Base-by-base conservation (phyloP, 768 basidiomycete genomes). In the Tylopilus balloui region DNA sequence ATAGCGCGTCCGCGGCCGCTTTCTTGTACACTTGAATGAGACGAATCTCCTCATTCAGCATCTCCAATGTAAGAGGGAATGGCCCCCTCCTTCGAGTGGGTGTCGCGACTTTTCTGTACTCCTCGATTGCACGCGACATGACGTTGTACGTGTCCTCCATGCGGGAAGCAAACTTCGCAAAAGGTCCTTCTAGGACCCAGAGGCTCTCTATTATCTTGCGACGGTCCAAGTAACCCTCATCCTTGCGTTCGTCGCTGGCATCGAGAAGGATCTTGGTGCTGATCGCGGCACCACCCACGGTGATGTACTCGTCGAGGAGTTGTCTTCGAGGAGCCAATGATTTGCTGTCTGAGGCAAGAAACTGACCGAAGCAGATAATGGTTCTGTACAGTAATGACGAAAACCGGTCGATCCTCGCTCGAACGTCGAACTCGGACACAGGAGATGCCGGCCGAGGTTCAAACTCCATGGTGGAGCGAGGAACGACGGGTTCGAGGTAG, bases 241-340 rank as follows among this genome's bases (percentile, higher is more conserved):
- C 42, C 36, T 59, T 59, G 15, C 48, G 59, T 38, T 63, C 57
- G 32, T 59, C 54, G 12, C 52, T 62, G 24, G 50, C 53, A 14
- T 63, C 60, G 20, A 63, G 57, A 36, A 60, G 57, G 19, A 60
- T 50, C 46, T 57, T 63, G 32, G 52, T 60, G 15, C 58, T 60
- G 29, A 54, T 65, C 10, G 60, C 57, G 10, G 58, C 47, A 14
- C 62, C 63, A 23, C 63, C 62, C 25, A 63, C 55, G 20, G 60
- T 57, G 48, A 63, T 61, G 51, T 65, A 57, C 34, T 65, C 62
- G 17, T 63, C 63, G 19, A 65, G 55, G 10, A 65, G 38, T 13
- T 41, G 44, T 43, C 58, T 52, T 28, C 63, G 58, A 29, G 51
- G 55, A 31, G 32, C 52, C 38, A 63, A 57, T 15, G 60, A 59